Evolutionary conservation across 163 green algal genomes (phyloP), one percentile per base, ranked within the genome.

Genomic region (Coccomyxa subellipsoidea): DNA sequence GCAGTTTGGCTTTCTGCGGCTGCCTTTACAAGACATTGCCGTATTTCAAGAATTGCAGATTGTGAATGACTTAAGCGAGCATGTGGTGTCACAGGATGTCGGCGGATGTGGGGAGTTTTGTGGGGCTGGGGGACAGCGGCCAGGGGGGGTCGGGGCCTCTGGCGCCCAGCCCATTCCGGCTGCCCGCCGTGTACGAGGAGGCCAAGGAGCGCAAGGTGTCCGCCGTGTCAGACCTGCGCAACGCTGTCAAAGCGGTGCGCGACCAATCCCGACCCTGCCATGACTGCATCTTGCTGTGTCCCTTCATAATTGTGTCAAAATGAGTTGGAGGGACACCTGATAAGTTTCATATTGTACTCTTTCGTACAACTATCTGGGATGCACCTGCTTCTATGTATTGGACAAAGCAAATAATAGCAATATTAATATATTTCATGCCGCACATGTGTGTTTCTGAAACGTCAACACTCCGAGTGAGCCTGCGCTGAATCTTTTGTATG

Each of bases 161-260:
- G 78, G 71, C 85, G 77, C 40, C 81, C 3, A 88, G 90, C 82
- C 88, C 92, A 5, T 98, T 95, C 76, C 82, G 88, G 31, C 90
- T 98, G 81, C 94, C 94, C 32, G 40, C 82, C 29, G 83, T 86
- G 6, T 97, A 94, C 83, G 79, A 83, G 59, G 80, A 85, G 38
- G 85, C 87, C 7, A 90, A 90, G 84, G 86, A 91, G 70, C 38
- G 39, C 66, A 90, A 89, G 78, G 89, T 93, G 66, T 38, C 79
- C 34, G 83, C 92, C 29, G 92, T 95, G 12, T 83, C 84, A 8
- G 90, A 94, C n/a, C 83, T 98, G 72, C 84, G 92, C n/a, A 82
- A 82, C 6, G 87, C 89, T 23, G 91, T 97, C 76, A 91, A 92
- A 32, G 80, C 89, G 88, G 89, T 93, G 80, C 38, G 89, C 38